Conservation (phyloP, 345 rosid species). For the Syzygium aqueum region DNA sequence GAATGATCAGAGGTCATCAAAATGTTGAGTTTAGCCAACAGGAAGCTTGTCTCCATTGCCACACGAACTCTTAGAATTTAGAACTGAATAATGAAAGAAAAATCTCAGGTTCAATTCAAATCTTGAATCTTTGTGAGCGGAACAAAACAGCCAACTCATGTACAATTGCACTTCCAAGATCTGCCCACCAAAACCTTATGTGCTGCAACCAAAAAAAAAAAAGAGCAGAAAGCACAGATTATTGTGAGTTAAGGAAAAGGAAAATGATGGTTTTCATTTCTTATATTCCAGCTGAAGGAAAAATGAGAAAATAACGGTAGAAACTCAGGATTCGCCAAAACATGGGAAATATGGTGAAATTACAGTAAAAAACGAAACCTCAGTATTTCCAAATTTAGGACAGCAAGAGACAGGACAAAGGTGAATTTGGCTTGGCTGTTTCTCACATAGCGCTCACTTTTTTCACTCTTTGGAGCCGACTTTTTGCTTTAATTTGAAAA, state of each 20-base stretch:
- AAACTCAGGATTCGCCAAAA: neutral
- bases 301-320: neutral
- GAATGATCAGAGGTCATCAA: constrained; percentile 22
- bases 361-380: neutral
- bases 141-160: neutral
- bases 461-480: neutral
- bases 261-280: neutral
- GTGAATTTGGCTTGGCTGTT: neutral
- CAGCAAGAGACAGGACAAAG: neutral
- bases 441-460: neutral
- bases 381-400: neutral
- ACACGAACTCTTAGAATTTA: neutral
- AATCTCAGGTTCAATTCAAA: neutral
- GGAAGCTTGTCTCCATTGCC: neutral
- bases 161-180: neutral
- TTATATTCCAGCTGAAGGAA: neutral
- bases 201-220: neutral
- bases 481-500: neutral
- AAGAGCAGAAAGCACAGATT: neutral
- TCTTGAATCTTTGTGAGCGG: neutral
- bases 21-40: neutral
- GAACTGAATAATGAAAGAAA: neutral
- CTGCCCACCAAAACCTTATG: neutral
- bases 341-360: neutral
- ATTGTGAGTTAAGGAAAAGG: neutral